Base-by-base conservation (phyloP, 805 yeast species). In the Priceomyces fermenticarens region DNA sequence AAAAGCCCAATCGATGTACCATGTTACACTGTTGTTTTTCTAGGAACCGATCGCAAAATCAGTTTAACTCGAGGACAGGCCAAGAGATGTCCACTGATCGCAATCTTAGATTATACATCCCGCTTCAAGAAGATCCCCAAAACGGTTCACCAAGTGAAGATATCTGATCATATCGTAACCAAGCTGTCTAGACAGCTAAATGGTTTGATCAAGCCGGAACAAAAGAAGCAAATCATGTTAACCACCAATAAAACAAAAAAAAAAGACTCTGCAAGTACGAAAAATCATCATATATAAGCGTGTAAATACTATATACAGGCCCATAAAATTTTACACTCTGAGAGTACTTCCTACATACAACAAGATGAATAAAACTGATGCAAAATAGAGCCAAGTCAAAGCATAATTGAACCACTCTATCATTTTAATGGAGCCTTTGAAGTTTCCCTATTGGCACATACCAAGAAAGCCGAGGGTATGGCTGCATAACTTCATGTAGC, bases 91-190 rank as follows among this genome's bases (percentile, higher is more conserved):
- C 35, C 32, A 29, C 28, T 14, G 16, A 41, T 33, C 35, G 46
- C 36, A 30, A 35, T 25, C 17, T 34, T 17, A 39, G 42, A 39
- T 39, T 39, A 30, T 34, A 35, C 25, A 57, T 54, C 62, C 49
- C 52, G 73, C 75, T 62, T 55, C 61, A 57, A 55, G 44, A 46
- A 57, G 61, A 62, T 60, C 49, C 45, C 72, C 74, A 70, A 60
- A 48, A 70, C 75, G 74, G 70, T 52, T 63, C 61, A 62, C 62
- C 63, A 49, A 53, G 52, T 54, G 62, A 60, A 61, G 70, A 57
- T 62, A 33, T 60, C 44, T 40, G 63, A 51, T 47, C 56, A 39
- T 47, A 30, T 44, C 10, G 26, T 16, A 26, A 38, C 32, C 34
- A 33, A 16, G 14, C 15, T 38, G 43, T 10, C 12, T 30, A 13